Conservation (phyloP, 768 basidiomycete genomes). For the Mycena haematopus region DNA sequence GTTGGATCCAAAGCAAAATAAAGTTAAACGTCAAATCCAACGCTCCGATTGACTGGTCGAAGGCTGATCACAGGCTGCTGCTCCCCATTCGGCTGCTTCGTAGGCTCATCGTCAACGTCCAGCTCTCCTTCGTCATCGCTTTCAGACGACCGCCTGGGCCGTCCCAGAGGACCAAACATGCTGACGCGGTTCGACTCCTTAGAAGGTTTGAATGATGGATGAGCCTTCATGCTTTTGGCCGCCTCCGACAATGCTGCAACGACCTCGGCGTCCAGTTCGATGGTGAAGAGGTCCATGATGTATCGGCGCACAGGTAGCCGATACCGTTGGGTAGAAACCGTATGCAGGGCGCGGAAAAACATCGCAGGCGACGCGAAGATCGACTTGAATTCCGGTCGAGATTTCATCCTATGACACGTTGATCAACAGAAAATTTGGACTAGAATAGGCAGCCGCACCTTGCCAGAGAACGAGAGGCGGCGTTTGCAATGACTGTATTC, state of each 20-base stretch:
- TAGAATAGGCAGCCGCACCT: conserved; percentile 53
- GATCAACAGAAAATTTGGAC: conserved; percentile 6
- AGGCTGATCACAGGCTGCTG: conserved; percentile 61
- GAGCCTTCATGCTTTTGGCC: conserved; percentile 56
- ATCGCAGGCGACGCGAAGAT: conserved; percentile 81
- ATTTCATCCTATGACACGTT: conserved; percentile 65
- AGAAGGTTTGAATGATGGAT: conserved; percentile 49
- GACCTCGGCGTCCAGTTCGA: conserved; percentile 72
- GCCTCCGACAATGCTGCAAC: conserved; percentile 61
- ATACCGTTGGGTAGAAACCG: conserved; percentile 89
- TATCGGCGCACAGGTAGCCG: conserved; percentile 66
- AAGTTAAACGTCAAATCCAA: conserved; percentile 50
- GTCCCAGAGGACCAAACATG: conserved; percentile 56
- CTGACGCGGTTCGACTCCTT: conserved; percentile 60
- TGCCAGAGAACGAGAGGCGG: conserved; percentile 93
- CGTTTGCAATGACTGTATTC: conserved; percentile 95
- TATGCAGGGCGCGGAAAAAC: conserved; percentile 85
- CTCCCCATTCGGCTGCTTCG: conserved; percentile 45
- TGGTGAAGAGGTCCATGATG: conserved; percentile 87
- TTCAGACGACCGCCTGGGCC: conserved; percentile 37
- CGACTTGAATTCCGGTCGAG: conserved; percentile 72
- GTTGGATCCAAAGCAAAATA: conserved; percentile 9
- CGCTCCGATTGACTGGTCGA: conserved; percentile 62
- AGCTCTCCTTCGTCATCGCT: conserved; percentile 64
- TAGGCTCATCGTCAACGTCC: conserved; percentile 49